phyloP scores from a whole-genome alignment of 306 rosid genomes.

The Inga oerstediana region DNA sequence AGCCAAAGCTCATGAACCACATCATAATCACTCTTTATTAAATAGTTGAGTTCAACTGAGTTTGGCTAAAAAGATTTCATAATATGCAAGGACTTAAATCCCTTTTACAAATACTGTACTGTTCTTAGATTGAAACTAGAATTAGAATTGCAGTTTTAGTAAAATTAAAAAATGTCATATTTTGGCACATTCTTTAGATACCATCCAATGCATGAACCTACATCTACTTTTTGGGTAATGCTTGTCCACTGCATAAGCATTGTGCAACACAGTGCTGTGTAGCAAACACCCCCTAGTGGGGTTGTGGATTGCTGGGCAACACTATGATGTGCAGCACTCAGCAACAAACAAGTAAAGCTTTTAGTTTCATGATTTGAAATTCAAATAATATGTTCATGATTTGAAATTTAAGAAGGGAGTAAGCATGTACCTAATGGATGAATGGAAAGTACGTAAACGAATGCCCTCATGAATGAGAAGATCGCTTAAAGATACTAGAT shows the following conservation, averaged over 20 bases:
- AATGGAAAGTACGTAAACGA: background rate
- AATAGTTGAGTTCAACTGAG: background rate
- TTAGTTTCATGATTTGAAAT: background rate
- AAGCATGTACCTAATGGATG: background rate
- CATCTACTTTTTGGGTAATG: background rate
- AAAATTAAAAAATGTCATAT: too few species aligned
- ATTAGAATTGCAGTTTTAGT: background rate
- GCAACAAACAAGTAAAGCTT: background rate
- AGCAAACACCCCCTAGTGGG: too few species aligned
- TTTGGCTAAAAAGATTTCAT: background rate
- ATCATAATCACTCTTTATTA: background rate
- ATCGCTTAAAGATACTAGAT: background rate
- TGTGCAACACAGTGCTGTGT: too few species aligned
- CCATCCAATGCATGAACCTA: background rate
- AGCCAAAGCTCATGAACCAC: background rate
- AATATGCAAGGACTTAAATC: background rate
- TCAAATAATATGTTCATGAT: background rate
- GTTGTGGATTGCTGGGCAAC: too few species aligned
- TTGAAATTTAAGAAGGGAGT: background rate
- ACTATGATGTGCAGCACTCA: background rate
- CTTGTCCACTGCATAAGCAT: too few species aligned
- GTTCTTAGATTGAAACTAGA: background rate
- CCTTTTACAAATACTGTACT: background rate
- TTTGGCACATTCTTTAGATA: too few species aligned
- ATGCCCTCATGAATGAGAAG: background rate